Evolutionary conservation across 23 red algal species (phyloP).

Genomic region (Chondrus crispus): DNA sequence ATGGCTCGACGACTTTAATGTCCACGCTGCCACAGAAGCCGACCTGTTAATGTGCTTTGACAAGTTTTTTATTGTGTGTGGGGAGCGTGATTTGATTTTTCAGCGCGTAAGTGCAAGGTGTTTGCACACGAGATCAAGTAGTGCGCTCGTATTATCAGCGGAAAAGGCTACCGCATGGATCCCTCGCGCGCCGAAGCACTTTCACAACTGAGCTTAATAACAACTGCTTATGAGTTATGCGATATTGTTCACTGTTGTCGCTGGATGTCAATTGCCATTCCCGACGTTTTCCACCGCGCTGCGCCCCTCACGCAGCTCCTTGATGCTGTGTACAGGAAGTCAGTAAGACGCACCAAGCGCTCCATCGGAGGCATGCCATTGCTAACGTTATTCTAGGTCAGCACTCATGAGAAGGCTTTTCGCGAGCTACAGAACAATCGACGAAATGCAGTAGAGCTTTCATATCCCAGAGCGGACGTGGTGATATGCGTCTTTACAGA

Average conservation of each 20-base stretch:
- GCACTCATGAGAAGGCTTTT: neutral
- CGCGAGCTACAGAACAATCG: neutral
- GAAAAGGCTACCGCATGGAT: neutral
- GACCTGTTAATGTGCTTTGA: neutral
- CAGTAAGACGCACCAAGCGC: neutral
- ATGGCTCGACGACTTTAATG: neutral
- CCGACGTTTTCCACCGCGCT: neutral
- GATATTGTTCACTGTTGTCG: neutral
- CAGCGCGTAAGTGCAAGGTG: neutral
- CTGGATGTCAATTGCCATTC: neutral
- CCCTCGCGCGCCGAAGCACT: neutral
- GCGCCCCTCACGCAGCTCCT: neutral
- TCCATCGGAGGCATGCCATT: neutral
- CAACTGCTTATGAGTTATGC: neutral
- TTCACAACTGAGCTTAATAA: neutral
- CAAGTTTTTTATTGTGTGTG: neutral
- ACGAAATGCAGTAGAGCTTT: neutral
- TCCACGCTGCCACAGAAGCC: neutral
- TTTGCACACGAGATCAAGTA: neutral
- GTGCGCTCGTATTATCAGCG: neutral
- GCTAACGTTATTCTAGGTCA: neutral
- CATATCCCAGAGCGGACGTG: neutral
- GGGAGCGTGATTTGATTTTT: neutral
- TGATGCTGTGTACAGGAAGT: neutral
- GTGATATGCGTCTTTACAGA: neutral